phyloP scores from a whole-genome alignment of 805 yeast species.

The Yamadazyma tumulicola region DNA sequence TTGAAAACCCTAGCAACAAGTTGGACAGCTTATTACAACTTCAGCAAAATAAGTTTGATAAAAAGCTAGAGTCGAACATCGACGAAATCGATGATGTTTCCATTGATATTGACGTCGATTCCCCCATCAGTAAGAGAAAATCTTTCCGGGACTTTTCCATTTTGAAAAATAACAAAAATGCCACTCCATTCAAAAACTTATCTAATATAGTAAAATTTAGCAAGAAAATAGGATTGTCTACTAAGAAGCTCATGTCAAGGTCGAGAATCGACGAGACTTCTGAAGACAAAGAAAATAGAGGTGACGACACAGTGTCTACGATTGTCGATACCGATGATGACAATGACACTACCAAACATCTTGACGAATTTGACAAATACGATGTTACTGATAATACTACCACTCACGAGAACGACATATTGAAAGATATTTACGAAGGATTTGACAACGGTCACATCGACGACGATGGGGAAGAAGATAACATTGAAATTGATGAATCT shows the following conservation, averaged over 20 bases:
- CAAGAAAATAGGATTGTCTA: constrained; percentile 15
- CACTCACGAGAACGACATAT: constrained; percentile 1
- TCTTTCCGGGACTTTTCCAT: constrained; percentile 3
- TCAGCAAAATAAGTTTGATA: constrained; percentile 7
- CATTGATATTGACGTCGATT: constrained; percentile 3
- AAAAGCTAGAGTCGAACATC: constrained; percentile 1
- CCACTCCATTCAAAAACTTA: constrained; percentile 19
- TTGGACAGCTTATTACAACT: constrained; percentile 8
- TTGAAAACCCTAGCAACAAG: constrained; percentile 36
- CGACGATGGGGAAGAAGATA: background rate
- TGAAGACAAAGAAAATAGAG: constrained; percentile 14
- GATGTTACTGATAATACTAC: constrained; percentile 9
- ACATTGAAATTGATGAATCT: background rate
- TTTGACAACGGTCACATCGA: constrained; percentile 1
- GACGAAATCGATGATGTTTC: constrained; percentile 3
- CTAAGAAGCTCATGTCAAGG: constrained; percentile 14
- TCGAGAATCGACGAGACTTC: constrained; percentile 11
- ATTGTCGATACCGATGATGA: constrained; percentile 11
- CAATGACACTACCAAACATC: constrained; percentile 10
- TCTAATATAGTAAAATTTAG: constrained; percentile 18
- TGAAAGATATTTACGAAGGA: background rate
- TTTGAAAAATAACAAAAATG: background rate
- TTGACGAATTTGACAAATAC: too few relatives aligned
- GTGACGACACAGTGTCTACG: constrained; percentile 12
- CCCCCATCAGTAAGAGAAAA: constrained; percentile 6